Evolutionary conservation across 768 basidiomycete genomes (phyloP).

Genomic region (Leccinum subgranulosum): DNA sequence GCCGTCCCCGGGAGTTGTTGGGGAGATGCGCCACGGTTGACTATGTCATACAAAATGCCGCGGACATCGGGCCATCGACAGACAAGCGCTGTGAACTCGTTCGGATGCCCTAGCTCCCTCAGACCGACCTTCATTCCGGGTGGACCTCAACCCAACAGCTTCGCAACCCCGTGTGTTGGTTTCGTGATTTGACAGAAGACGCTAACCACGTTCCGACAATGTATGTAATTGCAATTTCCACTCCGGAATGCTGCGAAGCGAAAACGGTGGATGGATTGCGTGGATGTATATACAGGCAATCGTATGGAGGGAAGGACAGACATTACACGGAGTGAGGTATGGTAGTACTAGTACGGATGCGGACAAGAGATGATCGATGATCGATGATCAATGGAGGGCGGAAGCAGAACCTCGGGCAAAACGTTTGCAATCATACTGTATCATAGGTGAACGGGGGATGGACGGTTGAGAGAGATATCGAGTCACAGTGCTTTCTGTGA

Average conservation of each 20-base stretch:
- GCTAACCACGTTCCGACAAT: not conserved
- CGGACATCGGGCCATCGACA: conserved; percentile 21
- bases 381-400: too few species aligned
- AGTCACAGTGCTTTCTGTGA: too few species aligned
- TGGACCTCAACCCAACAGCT: conserved; percentile 4
- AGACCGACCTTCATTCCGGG: conserved; percentile 21
- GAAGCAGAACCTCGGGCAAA: too few species aligned
- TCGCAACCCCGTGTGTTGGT: conserved; percentile 12
- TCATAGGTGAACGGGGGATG: too few species aligned
- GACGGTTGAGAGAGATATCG: too few species aligned
- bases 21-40: not conserved
- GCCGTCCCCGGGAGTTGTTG: conserved; percentile 13
- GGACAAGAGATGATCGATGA: too few species aligned
- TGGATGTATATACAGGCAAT: too few species aligned
- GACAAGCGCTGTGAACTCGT: conserved; percentile 13
- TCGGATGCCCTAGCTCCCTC: conserved; percentile 7
- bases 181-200: conserved; percentile 3
- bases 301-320: too few species aligned
- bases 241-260: not conserved
- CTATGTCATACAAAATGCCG: conserved; percentile 15
- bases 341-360: too few species aligned
- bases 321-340: too few species aligned
- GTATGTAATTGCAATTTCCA: conserved; percentile 3
- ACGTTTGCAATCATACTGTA: too few species aligned
- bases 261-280: too few species aligned